A percentile compares a stretch with the other conserved stretches of the same genome.
These are phyloP conservation scores for Naematelia encephala DNA, from an alignment of 768 basidiomycete species.

Conservation along the genomic window DNA sequence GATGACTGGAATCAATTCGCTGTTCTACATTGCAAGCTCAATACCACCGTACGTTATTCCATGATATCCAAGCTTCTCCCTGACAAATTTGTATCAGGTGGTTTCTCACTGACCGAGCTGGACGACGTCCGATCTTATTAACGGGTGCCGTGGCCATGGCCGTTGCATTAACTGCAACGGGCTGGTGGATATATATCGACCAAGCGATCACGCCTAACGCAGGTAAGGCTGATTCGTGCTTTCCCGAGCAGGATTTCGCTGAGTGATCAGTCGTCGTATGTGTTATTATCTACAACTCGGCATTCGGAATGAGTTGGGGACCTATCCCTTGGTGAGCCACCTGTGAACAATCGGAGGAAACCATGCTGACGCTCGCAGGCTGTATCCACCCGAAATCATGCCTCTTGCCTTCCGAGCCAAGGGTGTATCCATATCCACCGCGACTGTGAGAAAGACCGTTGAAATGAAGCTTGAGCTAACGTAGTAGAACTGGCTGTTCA, in stretches of 20 bases:
- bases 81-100: conserved; percentile 58
- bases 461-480: conserved; percentile 6
- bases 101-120: conserved; percentile 91
- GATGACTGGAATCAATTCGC: conserved; percentile 92
- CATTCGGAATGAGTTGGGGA: conserved; percentile 82
- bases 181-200: conserved; percentile 92
- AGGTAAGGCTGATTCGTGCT: conserved; percentile 16
- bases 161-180: conserved; percentile 69
- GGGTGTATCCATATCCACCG: conserved; percentile 91
- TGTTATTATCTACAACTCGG: conserved; percentile 89
- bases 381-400: conserved; percentile 64
- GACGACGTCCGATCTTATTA: conserved; percentile 78
- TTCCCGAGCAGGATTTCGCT: background rate
- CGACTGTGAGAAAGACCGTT: conserved; percentile 55
- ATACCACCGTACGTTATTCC: conserved; percentile 66
- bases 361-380: too few relatives aligned
- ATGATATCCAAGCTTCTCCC: background rate
- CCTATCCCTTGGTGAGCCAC: conserved; percentile 67
- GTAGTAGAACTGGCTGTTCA: conserved; percentile 59
- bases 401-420: conserved; percentile 84
- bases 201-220: conserved; percentile 75
- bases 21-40: conserved; percentile 62
- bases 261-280: conserved; percentile 66
- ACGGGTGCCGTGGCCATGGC: conserved; percentile 88
- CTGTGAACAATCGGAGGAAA: too few relatives aligned